A percentile compares a stretch with the other conserved stretches of the same genome.
These are phyloP conservation scores for Corchorus olitorius DNA, from an alignment of 345 rosid genomes.

Conservation along the genomic window DNA sequence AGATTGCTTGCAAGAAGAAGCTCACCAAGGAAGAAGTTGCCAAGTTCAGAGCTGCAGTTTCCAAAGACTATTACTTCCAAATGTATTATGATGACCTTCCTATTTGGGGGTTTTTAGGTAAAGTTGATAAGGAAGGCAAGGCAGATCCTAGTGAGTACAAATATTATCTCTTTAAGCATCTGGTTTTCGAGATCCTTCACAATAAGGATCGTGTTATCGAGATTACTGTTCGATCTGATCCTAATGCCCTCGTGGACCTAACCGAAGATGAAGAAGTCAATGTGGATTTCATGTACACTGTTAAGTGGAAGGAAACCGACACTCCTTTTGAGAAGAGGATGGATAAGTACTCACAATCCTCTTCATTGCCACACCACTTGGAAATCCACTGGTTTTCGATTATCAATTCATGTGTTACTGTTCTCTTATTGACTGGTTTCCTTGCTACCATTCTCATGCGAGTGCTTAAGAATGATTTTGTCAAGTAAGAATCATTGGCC, in stretches of 20 bases:
- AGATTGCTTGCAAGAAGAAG: conserved; percentile 42
- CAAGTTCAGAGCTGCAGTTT: conserved; percentile 39
- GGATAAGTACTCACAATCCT: conserved; percentile 51
- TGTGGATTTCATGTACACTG: conserved; percentile 51
- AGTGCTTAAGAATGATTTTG: conserved; percentile 54
- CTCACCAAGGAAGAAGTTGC: conserved; percentile 44
- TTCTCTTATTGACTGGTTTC: conserved; percentile 59
- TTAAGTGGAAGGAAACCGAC: conserved; percentile 54
- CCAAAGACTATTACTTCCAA: conserved; percentile 54
- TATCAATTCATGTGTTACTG: conserved; percentile 58
- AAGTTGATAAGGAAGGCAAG: conserved; percentile 50
- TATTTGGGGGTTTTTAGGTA: conserved; percentile 54
- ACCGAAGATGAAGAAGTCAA: conserved; percentile 45
- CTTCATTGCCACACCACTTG: conserved; percentile 52
- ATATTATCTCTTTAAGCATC: conserved; percentile 48
- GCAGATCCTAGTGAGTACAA: conserved; percentile 44
- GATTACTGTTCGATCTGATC: conserved; percentile 42
- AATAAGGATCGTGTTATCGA: conserved; percentile 63
- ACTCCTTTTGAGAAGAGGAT: conserved; percentile 51
- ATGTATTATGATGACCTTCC: conserved; percentile 62
- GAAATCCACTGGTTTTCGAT: conserved; percentile 65
- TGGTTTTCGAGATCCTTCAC: conserved; percentile 44
- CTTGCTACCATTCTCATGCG: conserved; percentile 64
- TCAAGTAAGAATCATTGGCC: conserved; percentile 39
- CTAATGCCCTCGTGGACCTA: conserved; percentile 37